Percentiles rank a stretch among this genome's conserved stretches.
Conservation (phyloP, 2,329 filamentous ascomycete genomes). For the Arthrocladium fulminans region DNA sequence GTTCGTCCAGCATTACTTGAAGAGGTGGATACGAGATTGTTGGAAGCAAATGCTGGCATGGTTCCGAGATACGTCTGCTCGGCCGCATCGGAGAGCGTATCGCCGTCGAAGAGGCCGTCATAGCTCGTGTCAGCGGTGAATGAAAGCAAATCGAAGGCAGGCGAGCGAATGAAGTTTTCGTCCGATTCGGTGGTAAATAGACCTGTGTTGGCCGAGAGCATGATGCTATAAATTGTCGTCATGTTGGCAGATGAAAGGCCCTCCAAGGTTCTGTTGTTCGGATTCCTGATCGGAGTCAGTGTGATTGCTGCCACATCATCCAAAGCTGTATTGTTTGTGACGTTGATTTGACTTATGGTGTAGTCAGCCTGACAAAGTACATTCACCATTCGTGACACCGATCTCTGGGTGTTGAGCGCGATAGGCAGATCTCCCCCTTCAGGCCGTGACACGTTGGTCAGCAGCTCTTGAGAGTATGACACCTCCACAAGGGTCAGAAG, state of each 20-base stretch:
- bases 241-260: constrained; percentile 21
- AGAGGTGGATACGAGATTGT: constrained; percentile 5
- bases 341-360: constrained; percentile 16
- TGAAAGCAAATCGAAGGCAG: constrained; percentile 9
- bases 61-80: constrained; percentile 18
- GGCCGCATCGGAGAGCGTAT: constrained; percentile 16
- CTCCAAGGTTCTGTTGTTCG: constrained; percentile 25
- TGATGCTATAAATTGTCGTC: constrained; percentile 14
- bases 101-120: constrained; percentile 15
- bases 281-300: constrained; percentile 19
- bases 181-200: constrained; percentile 17
- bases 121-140: constrained; percentile 14
- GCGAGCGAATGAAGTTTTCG: constrained; percentile 18
- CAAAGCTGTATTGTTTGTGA: constrained; percentile 19
- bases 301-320: constrained; percentile 11
- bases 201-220: constrained; percentile 5
- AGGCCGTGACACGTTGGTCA: constrained; percentile 17
- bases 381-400: constrained; percentile 16
- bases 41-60: constrained; percentile 19
- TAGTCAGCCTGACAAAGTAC: constrained; percentile 20
- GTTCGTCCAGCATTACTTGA: background rate
- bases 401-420: constrained; percentile 18
- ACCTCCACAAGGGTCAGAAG: constrained; percentile 20
- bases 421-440: constrained; percentile 19
- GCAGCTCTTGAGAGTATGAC: constrained; percentile 16